Percentiles rank a stretch among this genome's conserved stretches.
phyloP scores from a whole-genome alignment of 768 basidiomycete species.

The Leccinum ochraceum region DNA sequence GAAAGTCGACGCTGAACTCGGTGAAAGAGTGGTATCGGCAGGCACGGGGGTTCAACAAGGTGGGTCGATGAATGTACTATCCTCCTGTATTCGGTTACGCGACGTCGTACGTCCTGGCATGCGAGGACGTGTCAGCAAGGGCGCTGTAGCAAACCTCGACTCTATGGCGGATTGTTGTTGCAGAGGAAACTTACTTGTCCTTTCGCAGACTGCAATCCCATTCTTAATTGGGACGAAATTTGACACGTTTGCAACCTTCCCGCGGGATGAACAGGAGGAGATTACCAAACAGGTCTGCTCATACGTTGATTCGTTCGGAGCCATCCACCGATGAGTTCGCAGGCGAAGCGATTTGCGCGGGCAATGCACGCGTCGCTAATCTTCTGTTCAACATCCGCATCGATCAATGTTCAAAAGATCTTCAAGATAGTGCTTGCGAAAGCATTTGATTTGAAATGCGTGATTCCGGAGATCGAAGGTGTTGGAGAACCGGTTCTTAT shows the following conservation, averaged over 20 bases:
- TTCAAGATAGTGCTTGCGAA: conserved; percentile 98
- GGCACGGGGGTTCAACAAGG: conserved; percentile 98
- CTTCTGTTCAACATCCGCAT: conserved; percentile 98
- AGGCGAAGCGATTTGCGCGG: conserved; percentile 97
- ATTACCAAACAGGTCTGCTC: conserved; percentile 91
- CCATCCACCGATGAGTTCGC: conserved; percentile 11
- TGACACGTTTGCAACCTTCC: conserved; percentile 94
- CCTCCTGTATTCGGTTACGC: neutral
- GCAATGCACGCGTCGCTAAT: conserved; percentile 99
- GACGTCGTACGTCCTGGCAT: neutral
- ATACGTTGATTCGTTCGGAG: conserved; percentile 7
- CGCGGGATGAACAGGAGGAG: conserved; percentile 98
- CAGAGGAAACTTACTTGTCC: conserved; percentile 16
- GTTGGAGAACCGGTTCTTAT: conserved; percentile 95
- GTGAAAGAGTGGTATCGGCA: conserved; percentile 99
- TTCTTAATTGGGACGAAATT: conserved; percentile 99
- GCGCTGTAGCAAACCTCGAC: neutral
- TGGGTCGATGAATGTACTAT: conserved; percentile 34
- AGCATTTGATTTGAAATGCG: conserved; percentile 98
- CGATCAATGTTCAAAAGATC: conserved; percentile 99
- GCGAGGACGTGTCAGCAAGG: neutral
- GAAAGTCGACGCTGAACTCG: conserved; percentile 96
- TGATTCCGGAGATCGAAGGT: conserved; percentile 96
- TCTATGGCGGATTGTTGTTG: conserved; percentile 12
- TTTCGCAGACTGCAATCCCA: conserved; percentile 88